phyloP scores from a whole-genome alignment of 306 rosid species.

The Glycine soja region DNA sequence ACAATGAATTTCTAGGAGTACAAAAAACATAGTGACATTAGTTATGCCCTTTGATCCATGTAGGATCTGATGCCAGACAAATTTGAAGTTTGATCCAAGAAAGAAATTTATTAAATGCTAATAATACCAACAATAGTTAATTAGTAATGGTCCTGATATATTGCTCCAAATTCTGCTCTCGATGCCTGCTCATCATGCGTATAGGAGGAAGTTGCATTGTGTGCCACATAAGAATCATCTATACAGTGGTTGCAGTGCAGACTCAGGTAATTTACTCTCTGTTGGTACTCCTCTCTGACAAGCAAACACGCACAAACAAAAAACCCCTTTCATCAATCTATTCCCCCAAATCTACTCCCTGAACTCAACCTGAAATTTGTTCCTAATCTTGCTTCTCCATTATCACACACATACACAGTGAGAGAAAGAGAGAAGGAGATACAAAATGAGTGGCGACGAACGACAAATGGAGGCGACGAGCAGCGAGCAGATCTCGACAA shows the following conservation, averaged over 20 bases:
- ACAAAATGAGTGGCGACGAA: too few species aligned
- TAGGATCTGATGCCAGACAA: conserved; percentile 50
- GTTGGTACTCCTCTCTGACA: conserved; percentile 12
- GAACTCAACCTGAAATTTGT: too few species aligned
- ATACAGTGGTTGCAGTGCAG: conserved; percentile 80
- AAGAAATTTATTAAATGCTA: neutral
- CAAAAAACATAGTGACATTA: neutral
- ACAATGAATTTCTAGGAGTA: neutral
- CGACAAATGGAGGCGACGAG: too few species aligned
- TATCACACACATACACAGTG: too few species aligned
- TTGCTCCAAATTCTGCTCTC: conserved; percentile 96
- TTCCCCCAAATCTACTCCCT: too few species aligned
- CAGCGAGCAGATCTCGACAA: too few species aligned
- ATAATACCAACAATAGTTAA: neutral
- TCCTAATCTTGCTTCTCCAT: too few species aligned
- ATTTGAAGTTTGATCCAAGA: neutral
- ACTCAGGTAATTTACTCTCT: conserved; percentile 87
- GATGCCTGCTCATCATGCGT: conserved; percentile 88
- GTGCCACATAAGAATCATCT: conserved; percentile 56
- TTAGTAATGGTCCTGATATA: conserved; percentile 80
- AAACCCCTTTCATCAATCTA: too few species aligned
- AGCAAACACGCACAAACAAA: too few species aligned
- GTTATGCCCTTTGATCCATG: conserved; percentile 45
- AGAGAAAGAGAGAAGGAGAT: too few species aligned
- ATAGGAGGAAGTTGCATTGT: conserved; percentile 50